Percentiles rank a stretch among this genome's conserved stretches.
Evolutionary conservation across 2,329 filamentous ascomycete genomes (phyloP).

Genomic region (Monilinia fructigena): DNA sequence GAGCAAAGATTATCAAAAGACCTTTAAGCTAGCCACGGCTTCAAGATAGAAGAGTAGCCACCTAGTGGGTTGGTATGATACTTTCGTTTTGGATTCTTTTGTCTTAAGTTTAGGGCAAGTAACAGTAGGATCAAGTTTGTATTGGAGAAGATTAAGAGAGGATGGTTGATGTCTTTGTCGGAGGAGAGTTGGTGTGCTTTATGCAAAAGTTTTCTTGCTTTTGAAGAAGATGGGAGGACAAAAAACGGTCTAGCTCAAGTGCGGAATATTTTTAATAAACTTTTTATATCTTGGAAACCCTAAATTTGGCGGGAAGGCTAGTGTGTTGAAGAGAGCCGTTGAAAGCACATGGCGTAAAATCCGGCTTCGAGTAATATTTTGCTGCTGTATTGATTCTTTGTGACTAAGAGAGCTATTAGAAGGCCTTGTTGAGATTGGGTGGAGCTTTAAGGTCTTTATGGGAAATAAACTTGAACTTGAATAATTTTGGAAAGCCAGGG

Average conservation of each 20-base stretch:
- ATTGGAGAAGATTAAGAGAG: not conserved
- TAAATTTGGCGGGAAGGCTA: not conserved
- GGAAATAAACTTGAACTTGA: not conserved
- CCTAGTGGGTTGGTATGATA: not conserved
- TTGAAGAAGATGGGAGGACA: not conserved
- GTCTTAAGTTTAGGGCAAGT: not conserved
- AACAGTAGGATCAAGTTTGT: not conserved
- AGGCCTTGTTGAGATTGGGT: not conserved
- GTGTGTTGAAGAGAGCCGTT: not conserved
- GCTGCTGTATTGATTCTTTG: not conserved
- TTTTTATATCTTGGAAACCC: not conserved
- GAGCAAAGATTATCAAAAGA: not conserved
- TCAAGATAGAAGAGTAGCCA: not conserved
- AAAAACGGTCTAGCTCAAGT: constrained; percentile 3
- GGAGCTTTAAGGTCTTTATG: not conserved
- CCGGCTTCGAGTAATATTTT: not conserved
- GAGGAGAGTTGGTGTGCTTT: constrained; percentile 12
- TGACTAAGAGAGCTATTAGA: not conserved
- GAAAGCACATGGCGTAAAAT: not conserved
- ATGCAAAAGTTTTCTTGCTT: not conserved
- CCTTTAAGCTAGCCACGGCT: not conserved
- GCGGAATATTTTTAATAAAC: not conserved
- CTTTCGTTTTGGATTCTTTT: not conserved
- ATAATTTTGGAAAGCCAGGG: not conserved
- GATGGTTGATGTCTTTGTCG: not conserved